Evolutionary conservation across 768 basidiomycete genomes (phyloP), one percentile per base, ranked within the genome.

Genomic region (Suillus plorans): DNA sequence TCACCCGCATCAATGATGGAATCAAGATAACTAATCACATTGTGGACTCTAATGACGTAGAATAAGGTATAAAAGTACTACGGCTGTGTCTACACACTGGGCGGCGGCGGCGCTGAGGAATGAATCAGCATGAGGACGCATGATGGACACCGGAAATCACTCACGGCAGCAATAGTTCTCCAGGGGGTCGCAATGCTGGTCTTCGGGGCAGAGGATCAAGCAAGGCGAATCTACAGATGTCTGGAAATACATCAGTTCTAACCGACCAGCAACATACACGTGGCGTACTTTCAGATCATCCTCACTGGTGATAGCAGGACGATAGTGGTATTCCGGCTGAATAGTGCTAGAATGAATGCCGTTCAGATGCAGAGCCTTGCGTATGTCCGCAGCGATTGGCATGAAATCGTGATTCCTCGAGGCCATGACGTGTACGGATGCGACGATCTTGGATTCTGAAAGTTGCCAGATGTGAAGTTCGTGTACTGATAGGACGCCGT

Each of bases 391-490:
- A 13, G 94, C 93, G 58, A 96, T 85, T 2, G 84, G 87, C 93
- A 98, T 98, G 74, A 98, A 99, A 71, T 97, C 95, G 63, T 87
- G 84, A 25, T 86, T 86, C 58, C 89, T 84, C 39, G 88, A 88
- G 10, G 94, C 88, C 69, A 92, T 85, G 61, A 99, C 94, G 77
- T 99, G 97, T 28, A 99, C 97, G 3, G 93, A 96, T 12, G 96
- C 96, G 49, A 99, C 91, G 63, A 95, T 88, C 75, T 97, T 98
- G 63, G 86, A 88, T 78, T 99, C 97, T 16, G 94, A 96, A 57
- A 99, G 85, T 71, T 97, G 95, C 97, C 97, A 99, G 63, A 99
- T 87, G 78, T 99, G 97, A 28, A 99, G 83, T 73, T 98, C 94
- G 71, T 99, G 97, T 36, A 99, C 80, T 20, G 87, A 86, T 62